Percentiles rank a stretch among this genome's conserved stretches.
These are phyloP conservation scores for Exophiala calicioides DNA, from an alignment of 2,329 filamentous ascomycete species.

Conservation along the genomic window DNA sequence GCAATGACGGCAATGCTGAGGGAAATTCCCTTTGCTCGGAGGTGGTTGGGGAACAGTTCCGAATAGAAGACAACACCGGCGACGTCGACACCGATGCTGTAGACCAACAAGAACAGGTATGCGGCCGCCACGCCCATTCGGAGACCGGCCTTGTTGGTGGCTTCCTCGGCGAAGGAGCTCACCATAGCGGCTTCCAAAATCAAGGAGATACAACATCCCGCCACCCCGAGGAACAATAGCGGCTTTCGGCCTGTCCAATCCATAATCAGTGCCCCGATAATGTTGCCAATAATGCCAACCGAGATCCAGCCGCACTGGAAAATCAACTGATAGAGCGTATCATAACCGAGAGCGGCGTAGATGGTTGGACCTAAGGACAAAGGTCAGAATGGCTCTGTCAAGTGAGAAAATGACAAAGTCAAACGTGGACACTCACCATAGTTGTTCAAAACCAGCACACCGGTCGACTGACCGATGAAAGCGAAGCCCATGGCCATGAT, in stretches of 20 bases:
- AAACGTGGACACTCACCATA: conserved; percentile 10
- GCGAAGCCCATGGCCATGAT: conserved; percentile 20
- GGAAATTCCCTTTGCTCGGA: conserved; percentile 19
- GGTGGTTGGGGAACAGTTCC: conserved; percentile 23
- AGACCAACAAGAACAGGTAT: conserved; percentile 44
- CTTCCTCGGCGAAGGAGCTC: conserved; percentile 34
- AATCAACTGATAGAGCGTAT: conserved; percentile 19
- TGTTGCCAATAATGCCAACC: conserved; percentile 22
- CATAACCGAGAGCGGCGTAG: conserved; percentile 23
- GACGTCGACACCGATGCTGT: conserved; percentile 36
- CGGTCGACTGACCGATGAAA: conserved; percentile 25
- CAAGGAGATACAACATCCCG: conserved; percentile 19
- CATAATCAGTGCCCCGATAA: conserved; percentile 23
- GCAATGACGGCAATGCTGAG: conserved; percentile 17
- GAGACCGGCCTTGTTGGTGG: conserved; percentile 34
- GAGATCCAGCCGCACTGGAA: conserved; percentile 26
- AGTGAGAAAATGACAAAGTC: neutral
- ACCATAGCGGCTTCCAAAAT: conserved; percentile 33
- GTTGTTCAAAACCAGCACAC: conserved; percentile 24
- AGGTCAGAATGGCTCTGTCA: neutral
- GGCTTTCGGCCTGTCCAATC: conserved; percentile 32
- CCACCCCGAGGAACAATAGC: conserved; percentile 32
- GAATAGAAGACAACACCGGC: conserved; percentile 24
- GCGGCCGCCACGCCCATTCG: conserved; percentile 43
- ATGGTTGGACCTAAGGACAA: conserved; percentile 18